These are phyloP conservation scores for Hypholoma fasciculare DNA, from an alignment of 768 basidiomycete genomes.

Conservation along the genomic window DNA sequence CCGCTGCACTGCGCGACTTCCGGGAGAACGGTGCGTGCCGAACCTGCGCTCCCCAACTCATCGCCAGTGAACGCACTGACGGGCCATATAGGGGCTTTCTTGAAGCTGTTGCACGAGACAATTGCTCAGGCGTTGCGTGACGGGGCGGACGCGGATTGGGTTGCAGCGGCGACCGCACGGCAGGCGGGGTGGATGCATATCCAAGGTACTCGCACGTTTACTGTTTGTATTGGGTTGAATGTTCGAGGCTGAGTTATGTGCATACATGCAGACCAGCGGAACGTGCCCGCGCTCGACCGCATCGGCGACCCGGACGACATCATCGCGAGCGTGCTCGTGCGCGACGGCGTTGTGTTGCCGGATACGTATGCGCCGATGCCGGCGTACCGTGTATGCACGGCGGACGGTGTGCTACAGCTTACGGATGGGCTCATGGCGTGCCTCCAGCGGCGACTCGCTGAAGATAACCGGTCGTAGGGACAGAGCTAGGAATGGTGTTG, in stretches of 20 bases:
- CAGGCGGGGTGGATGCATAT: constrained; percentile 89
- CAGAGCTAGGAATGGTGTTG: neutral
- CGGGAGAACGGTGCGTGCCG: constrained; percentile 61
- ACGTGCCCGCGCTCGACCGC: constrained; percentile 70
- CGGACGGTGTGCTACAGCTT: constrained; percentile 68
- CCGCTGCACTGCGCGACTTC: constrained; percentile 70
- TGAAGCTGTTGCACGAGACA: constrained; percentile 58
- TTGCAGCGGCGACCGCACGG: constrained; percentile 61
- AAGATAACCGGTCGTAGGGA: neutral
- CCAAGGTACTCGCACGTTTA: constrained; percentile 39
- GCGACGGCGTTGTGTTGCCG: constrained; percentile 61
- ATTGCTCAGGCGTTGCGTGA: constrained; percentile 55
- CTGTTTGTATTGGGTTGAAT: neutral
- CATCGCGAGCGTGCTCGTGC: constrained; percentile 71
- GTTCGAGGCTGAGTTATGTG: neutral
- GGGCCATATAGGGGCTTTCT: constrained; percentile 50
- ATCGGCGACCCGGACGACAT: constrained; percentile 88
- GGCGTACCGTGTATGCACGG: constrained; percentile 76
- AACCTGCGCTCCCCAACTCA: neutral
- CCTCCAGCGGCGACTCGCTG: constrained; percentile 24
- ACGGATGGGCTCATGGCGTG: constrained; percentile 63
- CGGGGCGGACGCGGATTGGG: constrained; percentile 65
- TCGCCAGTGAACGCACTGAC: neutral
- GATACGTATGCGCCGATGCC: constrained; percentile 87
- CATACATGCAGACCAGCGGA: constrained; percentile 59